Percentiles rank a stretch among this genome's conserved stretches.
Evolutionary conservation across 1,284 basidiomycete species (phyloP).

Genomic region (Rhodotorula glutinis): DNA sequence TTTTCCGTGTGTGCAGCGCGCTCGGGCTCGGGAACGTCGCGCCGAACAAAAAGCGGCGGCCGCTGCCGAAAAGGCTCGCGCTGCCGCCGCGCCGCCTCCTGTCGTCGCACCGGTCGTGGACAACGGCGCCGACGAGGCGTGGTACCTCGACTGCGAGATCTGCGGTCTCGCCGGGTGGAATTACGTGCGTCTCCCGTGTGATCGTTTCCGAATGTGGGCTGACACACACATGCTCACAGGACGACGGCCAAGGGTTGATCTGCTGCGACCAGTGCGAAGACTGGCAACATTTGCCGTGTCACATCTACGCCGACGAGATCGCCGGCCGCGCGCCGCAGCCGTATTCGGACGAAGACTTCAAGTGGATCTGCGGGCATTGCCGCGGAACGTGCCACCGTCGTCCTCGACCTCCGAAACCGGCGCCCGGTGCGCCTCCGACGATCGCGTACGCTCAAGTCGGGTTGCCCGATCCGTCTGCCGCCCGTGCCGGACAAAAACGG

Average conservation of each 20-base stretch:
- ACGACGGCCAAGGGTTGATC: constrained; percentile 70
- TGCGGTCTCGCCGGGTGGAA: constrained; percentile 68
- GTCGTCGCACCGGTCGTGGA: constrained; percentile 23
- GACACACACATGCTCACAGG: constrained; percentile 52
- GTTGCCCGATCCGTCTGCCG: neutral
- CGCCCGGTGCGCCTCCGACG: neutral
- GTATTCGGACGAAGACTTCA: constrained; percentile 35
- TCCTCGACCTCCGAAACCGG: constrained; percentile 18
- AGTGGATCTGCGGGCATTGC: constrained; percentile 32
- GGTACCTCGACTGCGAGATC: constrained; percentile 80
- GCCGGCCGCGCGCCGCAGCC: constrained; percentile 34
- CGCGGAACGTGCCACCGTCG: constrained; percentile 10
- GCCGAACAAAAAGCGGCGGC: constrained; percentile 51
- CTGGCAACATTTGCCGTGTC: constrained; percentile 56
- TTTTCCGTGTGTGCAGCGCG: neutral
- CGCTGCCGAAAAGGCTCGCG: neutral
- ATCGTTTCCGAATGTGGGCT: neutral
- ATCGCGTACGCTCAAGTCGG: constrained; percentile 6
- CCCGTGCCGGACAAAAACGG: neutral
- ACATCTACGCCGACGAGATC: constrained; percentile 44
- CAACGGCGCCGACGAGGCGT: constrained; percentile 53
- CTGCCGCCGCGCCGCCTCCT: constrained; percentile 8
- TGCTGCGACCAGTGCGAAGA: constrained; percentile 72
- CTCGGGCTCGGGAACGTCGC: constrained; percentile 20
- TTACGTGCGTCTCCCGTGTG: constrained; percentile 56